phyloP scores from a whole-genome alignment of 129 eudicot species.

The Erigeron canadensis region DNA sequence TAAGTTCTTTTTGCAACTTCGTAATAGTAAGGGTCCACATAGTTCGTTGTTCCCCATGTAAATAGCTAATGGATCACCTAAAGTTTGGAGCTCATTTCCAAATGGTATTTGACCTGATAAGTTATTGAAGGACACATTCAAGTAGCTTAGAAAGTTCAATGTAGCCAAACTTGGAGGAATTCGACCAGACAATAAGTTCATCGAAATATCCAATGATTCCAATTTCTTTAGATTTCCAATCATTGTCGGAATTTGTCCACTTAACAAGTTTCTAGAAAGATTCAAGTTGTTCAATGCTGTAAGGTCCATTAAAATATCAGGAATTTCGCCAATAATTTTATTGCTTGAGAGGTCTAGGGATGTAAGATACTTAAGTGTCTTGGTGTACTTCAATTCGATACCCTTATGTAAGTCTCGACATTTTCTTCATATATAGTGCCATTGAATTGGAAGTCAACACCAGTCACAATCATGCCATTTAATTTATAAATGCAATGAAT shows the following conservation, averaged over 20 bases:
- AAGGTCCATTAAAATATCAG: constrained; percentile 3
- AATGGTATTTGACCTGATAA: background rate
- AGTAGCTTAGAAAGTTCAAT: constrained; percentile 6
- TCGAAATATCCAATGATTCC: background rate
- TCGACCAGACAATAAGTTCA: background rate
- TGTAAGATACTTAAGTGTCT: background rate
- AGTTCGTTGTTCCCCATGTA: constrained; percentile 1
- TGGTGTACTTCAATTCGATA: constrained; percentile 3
- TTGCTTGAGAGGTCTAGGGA: constrained; percentile 8
- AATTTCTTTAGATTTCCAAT: background rate
- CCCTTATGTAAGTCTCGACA: constrained; percentile 3
- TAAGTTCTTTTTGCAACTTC: background rate
- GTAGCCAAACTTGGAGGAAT: constrained; percentile 1
- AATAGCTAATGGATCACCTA: constrained; percentile 1
- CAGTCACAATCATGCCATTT: background rate
- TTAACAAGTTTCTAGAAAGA: constrained; percentile 4
- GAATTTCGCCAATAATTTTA: background rate
- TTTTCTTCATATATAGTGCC: background rate
- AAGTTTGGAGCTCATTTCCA: constrained; percentile 4
- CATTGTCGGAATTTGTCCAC: background rate
- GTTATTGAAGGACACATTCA: background rate
- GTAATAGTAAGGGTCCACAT: background rate
- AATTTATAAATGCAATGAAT: background rate
- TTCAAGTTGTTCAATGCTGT: background rate
- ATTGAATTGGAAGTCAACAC: background rate